Base-by-base conservation (phyloP, 768 basidiomycete species). In the Gloeophyllum trabeum region DNA sequence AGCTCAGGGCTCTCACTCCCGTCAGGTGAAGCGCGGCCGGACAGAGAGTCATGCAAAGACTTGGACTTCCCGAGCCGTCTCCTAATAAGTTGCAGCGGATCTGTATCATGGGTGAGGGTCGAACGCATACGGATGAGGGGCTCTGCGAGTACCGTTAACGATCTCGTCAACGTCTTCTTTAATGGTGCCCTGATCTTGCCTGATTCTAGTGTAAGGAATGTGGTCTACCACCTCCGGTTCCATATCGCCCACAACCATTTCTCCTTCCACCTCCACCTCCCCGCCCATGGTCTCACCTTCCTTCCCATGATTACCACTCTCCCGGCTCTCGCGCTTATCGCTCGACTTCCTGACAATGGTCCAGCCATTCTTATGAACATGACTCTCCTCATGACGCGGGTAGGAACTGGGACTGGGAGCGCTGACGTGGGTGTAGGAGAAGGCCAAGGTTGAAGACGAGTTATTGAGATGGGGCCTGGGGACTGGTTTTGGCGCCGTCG, bases 381-480 rank as follows among this genome's bases (percentile, higher is more conserved):
- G 50, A 40, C 22, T 52, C 57, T 39, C 75, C 74, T 32, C 60
- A 47, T 50, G 67, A 74, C 24, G 78, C 18, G 81, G 78, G 59
- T 87, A 87, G 13, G 85, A 87, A 46, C 79, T 75, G 21, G 81
- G 76, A 57, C 77, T 76, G 19, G 85, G 86, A 2, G 77, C 76
- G 48, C 69, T 71, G 26, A 90, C 61, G 59, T 89, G 84, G 37
- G 86, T 90, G 60, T 85, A 90, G 6, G 85, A 88, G 48, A 80
- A 82, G 24, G 81, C 74, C 18, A 88, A 68, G 22, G 78, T 79
- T 1, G 80, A 80, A 1, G 77, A 75, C 4, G 81, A 82, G 5
- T 70, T 70, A 56, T 66, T 69, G 16, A 53, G 59, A 46, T 59
- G 47, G 5, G 62, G 58, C 42, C 62, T 67, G 39, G 77, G 76